Percentiles rank a stretch among this genome's conserved stretches.
Conservation (phyloP, 2,329 filamentous ascomycete species). For the Aspergillus pseudoglaucus region DNA sequence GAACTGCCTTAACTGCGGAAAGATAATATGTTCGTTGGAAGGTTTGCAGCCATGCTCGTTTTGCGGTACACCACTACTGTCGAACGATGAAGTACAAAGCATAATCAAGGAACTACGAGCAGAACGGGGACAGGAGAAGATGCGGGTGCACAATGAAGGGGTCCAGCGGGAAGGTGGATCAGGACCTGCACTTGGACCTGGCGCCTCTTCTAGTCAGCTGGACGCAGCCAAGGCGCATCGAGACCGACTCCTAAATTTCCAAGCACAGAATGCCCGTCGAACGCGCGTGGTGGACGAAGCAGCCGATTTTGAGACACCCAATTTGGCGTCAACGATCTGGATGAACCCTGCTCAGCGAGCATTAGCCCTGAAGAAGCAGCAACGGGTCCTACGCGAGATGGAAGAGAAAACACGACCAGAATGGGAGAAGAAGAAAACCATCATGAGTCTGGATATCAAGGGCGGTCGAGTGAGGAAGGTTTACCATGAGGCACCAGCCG, state of each 20-base stretch:
- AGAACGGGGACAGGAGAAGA: constrained; percentile 80
- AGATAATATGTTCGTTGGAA: constrained; percentile 91
- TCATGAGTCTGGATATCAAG: constrained; percentile 77
- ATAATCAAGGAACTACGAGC: constrained; percentile 80
- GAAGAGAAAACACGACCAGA: constrained; percentile 80
- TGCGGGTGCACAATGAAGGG: constrained; percentile 66
- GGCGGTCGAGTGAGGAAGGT: constrained; percentile 66
- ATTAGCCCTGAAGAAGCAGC: constrained; percentile 75
- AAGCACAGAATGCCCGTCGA: constrained; percentile 75
- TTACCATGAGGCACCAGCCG: constrained; percentile 29
- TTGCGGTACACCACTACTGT: constrained; percentile 70
- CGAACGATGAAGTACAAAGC: constrained; percentile 65
- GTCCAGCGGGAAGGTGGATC: constrained; percentile 32
- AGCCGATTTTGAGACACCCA: constrained; percentile 61
- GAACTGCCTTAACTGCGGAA: constrained; percentile 87
- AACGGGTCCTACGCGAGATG: constrained; percentile 74
- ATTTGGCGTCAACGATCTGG: constrained; percentile 66
- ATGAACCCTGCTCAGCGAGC: constrained; percentile 76
- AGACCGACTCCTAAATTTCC: constrained; percentile 73
- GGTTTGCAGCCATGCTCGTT: constrained; percentile 91
- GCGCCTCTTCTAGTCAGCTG: constrained; percentile 47
- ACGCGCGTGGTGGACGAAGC: constrained; percentile 86
- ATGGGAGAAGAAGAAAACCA: constrained; percentile 79
- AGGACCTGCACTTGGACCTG: constrained; percentile 14
- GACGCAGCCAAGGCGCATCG: constrained; percentile 68